Evolutionary conservation across 495 filamentous ascomycete species (phyloP).

Genomic region (Talaromyces stipitatus): DNA sequence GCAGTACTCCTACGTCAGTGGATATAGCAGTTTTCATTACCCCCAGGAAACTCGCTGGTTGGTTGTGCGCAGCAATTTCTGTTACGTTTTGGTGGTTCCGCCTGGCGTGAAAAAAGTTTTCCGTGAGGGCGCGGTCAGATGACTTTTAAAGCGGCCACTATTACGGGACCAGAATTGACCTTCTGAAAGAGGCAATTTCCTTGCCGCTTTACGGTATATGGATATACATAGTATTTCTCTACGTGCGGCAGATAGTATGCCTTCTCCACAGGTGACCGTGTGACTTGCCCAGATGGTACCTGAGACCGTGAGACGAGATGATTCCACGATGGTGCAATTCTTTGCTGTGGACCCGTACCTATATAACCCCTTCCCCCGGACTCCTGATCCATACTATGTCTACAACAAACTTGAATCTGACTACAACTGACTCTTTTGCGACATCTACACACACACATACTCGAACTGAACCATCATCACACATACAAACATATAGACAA

Average conservation of each 20-base stretch:
- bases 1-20: not conserved
- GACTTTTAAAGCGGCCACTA: not conserved
- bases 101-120: not conserved
- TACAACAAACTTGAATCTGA: too few relatives aligned
- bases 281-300: not conserved
- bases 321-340: not conserved
- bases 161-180: not conserved
- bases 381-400: not conserved
- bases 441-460: not conserved
- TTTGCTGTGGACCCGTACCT: not conserved
- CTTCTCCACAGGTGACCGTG: not conserved
- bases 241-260: too few relatives aligned
- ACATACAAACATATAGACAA: not conserved
- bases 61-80: not conserved
- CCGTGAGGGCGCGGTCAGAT: not conserved
- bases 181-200: not conserved
- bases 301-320: not conserved
- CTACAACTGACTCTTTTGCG: too few relatives aligned
- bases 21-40: conserved; percentile 1
- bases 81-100: not conserved
- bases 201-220: not conserved
- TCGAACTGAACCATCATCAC: not conserved
- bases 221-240: too few relatives aligned
- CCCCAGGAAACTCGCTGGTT: not conserved
- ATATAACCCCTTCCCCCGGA: conserved; percentile 1